Percentiles rank a stretch among this genome's conserved stretches.
Conservation (phyloP, 768 basidiomycete genomes). For the Suillus lakei region DNA sequence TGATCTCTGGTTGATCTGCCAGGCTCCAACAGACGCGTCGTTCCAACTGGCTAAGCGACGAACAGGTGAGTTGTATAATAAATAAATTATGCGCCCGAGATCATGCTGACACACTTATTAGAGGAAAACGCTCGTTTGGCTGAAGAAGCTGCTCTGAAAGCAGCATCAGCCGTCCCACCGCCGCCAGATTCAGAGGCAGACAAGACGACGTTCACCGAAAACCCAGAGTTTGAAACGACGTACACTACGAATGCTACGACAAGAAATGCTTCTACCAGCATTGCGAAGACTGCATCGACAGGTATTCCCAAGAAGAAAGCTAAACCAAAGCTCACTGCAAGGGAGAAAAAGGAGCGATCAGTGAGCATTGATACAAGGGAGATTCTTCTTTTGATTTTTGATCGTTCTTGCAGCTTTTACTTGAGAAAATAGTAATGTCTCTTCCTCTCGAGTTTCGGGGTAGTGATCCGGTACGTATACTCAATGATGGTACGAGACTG, state of each 20-base stretch:
- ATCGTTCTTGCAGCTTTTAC: slow-evolving; percentile 45
- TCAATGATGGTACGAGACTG: neutral
- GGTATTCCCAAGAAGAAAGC: slow-evolving; percentile 54
- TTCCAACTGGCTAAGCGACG: slow-evolving; percentile 62
- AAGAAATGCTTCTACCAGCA: slow-evolving; percentile 36
- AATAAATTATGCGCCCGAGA: neutral
- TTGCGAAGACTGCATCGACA: slow-evolving; percentile 44
- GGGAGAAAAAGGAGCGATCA: slow-evolving; percentile 83
- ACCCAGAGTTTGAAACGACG: slow-evolving; percentile 40
- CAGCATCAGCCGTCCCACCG: slow-evolving; percentile 34
- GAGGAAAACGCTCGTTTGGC: slow-evolving; percentile 61
- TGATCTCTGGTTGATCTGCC: neutral
- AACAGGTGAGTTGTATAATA: slow-evolving; percentile 49
- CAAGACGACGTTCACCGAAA: slow-evolving; percentile 35
- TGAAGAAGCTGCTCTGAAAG: slow-evolving; percentile 56
- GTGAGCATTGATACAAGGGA: slow-evolving; percentile 42
- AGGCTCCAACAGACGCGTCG: slow-evolving; percentile 67
- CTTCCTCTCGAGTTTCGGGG: slow-evolving; percentile 92
- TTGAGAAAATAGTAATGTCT: slow-evolving; percentile 74
- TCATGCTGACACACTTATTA: slow-evolving; percentile 29
- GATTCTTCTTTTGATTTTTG: neutral
- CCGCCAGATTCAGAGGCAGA: slow-evolving; percentile 30
- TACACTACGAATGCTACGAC: slow-evolving; percentile 35
- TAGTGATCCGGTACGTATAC: slow-evolving; percentile 73
- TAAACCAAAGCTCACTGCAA: slow-evolving; percentile 73